Conservation (phyloP, 306 rosid species). For the Sindora glabra region DNA sequence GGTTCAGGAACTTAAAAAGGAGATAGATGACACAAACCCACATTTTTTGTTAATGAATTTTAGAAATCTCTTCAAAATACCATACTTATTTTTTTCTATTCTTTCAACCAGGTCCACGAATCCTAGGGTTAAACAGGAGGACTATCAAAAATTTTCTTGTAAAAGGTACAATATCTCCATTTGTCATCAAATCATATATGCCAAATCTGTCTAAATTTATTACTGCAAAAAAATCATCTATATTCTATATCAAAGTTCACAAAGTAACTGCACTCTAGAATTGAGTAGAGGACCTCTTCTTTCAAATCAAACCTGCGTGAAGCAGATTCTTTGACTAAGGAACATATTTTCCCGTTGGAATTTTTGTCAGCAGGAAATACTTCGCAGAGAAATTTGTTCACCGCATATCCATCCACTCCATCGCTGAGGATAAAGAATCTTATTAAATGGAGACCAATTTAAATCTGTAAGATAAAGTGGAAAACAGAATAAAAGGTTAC, state of each 20-base stretch:
- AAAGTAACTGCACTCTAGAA: slow-evolving; percentile 17
- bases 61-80: too few relatives aligned
- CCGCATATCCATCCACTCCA: slow-evolving; percentile 76
- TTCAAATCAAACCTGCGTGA: slow-evolving; percentile 85
- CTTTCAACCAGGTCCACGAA: not conserved
- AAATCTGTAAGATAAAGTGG: not conserved
- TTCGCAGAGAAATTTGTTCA: slow-evolving; percentile 70
- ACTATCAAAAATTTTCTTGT: not conserved
- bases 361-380: slow-evolving; percentile 47
- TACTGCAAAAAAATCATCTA: not conserved
- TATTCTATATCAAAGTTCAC: slow-evolving; percentile 1
- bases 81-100: not conserved
- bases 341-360: slow-evolving; percentile 50
- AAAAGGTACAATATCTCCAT: too few relatives aligned
- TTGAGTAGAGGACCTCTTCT: slow-evolving; percentile 68
- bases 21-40: not conserved
- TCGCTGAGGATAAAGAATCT: slow-evolving; percentile 52
- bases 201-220: not conserved
- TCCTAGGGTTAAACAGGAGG: not conserved
- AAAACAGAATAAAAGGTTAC: not conserved
- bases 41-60: too few relatives aligned
- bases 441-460: slow-evolving; percentile 7
- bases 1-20: not conserved
- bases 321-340: slow-evolving; percentile 73
- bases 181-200: slow-evolving; percentile 1